A percentile compares a stretch with the other conserved stretches of the same genome.
Conservation (phyloP, 2,329 filamentous ascomycete genomes). For the Endoconidiophora polonica region DNA sequence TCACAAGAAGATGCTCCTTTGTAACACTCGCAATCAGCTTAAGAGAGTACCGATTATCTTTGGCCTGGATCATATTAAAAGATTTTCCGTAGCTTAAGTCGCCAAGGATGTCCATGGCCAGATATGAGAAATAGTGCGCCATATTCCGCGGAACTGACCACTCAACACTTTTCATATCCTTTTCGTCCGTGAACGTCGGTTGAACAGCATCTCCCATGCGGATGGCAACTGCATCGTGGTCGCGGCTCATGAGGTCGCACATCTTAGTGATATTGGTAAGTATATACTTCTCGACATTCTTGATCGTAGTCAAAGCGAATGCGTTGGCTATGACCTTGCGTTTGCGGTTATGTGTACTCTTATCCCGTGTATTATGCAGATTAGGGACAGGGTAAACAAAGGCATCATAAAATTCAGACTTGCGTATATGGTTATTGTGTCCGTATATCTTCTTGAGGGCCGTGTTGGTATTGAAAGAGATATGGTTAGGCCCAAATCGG, state of each 20-base stretch:
- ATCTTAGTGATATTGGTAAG: constrained; percentile 50
- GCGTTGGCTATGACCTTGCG: constrained; percentile 54
- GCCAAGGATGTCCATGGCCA: constrained; percentile 46
- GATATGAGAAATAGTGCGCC: constrained; percentile 44
- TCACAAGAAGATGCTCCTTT: constrained; percentile 50
- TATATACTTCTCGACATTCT: constrained; percentile 52
- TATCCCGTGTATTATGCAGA: constrained; percentile 57
- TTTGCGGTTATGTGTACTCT: constrained; percentile 52
- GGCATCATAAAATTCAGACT: constrained; percentile 57
- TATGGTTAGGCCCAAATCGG: constrained; percentile 61
- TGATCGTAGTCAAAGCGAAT: constrained; percentile 49
- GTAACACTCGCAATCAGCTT: constrained; percentile 51
- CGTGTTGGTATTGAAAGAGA: constrained; percentile 59
- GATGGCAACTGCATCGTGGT: constrained; percentile 18
- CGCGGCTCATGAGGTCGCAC: constrained; percentile 37
- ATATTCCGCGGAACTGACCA: constrained; percentile 46
- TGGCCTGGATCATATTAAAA: constrained; percentile 41
- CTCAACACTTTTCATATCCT: constrained; percentile 20
- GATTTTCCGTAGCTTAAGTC: constrained; percentile 45
- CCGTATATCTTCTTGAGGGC: constrained; percentile 53
- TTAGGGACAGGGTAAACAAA: constrained; percentile 56
- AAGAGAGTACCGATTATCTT: constrained; percentile 47
- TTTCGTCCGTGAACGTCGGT: constrained; percentile 21
- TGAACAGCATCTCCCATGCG: background rate
- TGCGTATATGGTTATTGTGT: constrained; percentile 42